Conservation (phyloP, 2,329 filamentous ascomycete genomes). For the Lecanicillium sp. region DNA sequence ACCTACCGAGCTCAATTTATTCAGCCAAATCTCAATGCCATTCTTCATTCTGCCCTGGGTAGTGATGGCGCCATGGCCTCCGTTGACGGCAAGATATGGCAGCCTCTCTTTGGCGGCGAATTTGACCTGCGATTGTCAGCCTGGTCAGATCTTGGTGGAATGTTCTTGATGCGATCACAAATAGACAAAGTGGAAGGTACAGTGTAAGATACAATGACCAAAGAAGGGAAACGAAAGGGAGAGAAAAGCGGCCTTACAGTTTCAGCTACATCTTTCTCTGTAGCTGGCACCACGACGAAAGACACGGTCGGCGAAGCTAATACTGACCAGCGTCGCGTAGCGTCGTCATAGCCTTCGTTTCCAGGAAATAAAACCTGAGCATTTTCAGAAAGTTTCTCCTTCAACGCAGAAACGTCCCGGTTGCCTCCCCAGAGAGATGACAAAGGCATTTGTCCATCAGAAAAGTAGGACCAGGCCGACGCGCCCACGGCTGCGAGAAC, state of each 20-base stretch:
- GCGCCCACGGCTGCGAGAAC: too few relatives aligned
- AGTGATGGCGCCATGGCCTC: background rate
- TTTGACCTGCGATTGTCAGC: too few relatives aligned
- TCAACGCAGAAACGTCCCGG: background rate
- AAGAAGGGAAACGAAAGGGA: too few relatives aligned
- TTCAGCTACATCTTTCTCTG: background rate
- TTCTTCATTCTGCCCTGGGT: background rate
- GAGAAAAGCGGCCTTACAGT: background rate
- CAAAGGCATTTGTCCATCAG: too few relatives aligned
- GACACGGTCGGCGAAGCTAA: background rate
- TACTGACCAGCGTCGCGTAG: background rate
- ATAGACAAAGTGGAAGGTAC: background rate
- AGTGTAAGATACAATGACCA: too few relatives aligned
- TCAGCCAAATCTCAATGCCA: background rate
- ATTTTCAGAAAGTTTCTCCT: background rate
- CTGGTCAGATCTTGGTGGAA: too few relatives aligned
- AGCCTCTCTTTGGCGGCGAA: background rate
- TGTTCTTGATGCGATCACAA: too few relatives aligned
- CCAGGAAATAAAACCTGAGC: background rate
- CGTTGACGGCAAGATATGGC: background rate
- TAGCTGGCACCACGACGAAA: background rate
- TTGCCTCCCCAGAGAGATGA: too few relatives aligned
- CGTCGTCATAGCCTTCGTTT: background rate
- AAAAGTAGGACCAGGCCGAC: too few relatives aligned
- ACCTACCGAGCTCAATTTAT: background rate